These are phyloP conservation scores for Elsinoe fawcettii DNA, from an alignment of 2,329 filamentous ascomycete genomes.

Conservation along the genomic window DNA sequence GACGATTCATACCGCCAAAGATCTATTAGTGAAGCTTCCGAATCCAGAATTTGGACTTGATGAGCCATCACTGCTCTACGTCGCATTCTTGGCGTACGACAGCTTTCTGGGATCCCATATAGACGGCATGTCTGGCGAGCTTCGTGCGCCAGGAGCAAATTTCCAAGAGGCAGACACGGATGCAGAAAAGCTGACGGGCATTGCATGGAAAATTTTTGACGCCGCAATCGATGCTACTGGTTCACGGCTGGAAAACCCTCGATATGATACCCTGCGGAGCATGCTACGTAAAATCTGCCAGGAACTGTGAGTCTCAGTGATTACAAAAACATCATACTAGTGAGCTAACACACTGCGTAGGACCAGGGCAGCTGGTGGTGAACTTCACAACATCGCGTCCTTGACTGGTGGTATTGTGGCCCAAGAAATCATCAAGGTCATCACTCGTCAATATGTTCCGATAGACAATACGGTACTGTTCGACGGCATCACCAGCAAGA, in stretches of 20 bases:
- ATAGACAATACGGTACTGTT: constrained; percentile 58
- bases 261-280: constrained; percentile 33
- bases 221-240: constrained; percentile 37
- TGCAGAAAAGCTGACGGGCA: constrained; percentile 34
- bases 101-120: constrained; percentile 37
- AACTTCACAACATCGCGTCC: constrained; percentile 87
- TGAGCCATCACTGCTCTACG: constrained; percentile 41
- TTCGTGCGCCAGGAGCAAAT: constrained; percentile 31
- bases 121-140: constrained; percentile 27
- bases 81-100: constrained; percentile 46
- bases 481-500: constrained; percentile 53
- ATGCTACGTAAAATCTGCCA: constrained; percentile 32
- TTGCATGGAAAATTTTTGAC: constrained; percentile 37
- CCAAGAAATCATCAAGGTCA: constrained; percentile 91
- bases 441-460: constrained; percentile 61
- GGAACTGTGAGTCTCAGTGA: constrained; percentile 36
- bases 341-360: constrained; percentile 26
- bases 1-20: constrained; percentile 43
- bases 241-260: constrained; percentile 34
- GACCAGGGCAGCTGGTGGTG: constrained; percentile 68
- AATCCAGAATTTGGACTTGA: constrained; percentile 29
- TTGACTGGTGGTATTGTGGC: constrained; percentile 85
- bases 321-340: not conserved
- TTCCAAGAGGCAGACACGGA: constrained; percentile 31
- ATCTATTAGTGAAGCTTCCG: constrained; percentile 37